Conservation (phyloP, 1,284 basidiomycete species). For the Malassezia nana region DNA sequence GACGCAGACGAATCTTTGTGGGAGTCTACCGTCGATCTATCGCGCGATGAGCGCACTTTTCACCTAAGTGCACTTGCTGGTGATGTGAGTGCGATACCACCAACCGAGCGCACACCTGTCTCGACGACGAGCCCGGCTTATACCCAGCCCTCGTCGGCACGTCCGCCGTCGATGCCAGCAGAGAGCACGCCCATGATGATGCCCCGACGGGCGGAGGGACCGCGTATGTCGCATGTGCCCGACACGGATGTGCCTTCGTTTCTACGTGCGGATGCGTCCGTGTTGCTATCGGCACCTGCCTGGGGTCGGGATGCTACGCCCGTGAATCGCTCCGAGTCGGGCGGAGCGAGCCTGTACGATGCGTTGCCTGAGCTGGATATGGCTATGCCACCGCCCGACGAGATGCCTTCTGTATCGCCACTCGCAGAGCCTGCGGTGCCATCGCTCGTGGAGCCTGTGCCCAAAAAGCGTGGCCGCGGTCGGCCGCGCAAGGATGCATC, state of each 20-base stretch:
- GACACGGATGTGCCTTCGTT: constrained; percentile 7
- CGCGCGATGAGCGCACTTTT: constrained; percentile 28
- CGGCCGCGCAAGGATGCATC: constrained; percentile 15
- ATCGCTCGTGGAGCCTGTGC: background rate
- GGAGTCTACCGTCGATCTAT: constrained; percentile 20
- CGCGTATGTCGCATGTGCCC: background rate
- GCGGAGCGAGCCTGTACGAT: background rate
- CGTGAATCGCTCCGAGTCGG: background rate
- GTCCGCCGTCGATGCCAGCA: background rate
- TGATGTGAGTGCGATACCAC: constrained; percentile 17
- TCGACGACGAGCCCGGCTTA: background rate
- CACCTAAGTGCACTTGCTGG: constrained; percentile 31
- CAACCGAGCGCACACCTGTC: background rate
- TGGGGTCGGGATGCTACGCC: background rate
- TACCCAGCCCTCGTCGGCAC: background rate
- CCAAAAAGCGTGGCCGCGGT: constrained; percentile 18
- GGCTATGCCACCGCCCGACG: background rate
- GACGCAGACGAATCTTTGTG: constrained; percentile 12
- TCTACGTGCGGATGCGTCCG: background rate
- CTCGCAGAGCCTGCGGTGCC: background rate
- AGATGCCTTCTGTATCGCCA: no score
- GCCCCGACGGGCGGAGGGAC: background rate
- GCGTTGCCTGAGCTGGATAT: background rate
- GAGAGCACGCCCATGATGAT: background rate
- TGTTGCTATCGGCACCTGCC: background rate